A percentile compares a stretch with the other conserved stretches of the same genome.
Evolutionary conservation across 176 grass and related monocot species (phyloP).

Genomic region (Triticum turgidum): DNA sequence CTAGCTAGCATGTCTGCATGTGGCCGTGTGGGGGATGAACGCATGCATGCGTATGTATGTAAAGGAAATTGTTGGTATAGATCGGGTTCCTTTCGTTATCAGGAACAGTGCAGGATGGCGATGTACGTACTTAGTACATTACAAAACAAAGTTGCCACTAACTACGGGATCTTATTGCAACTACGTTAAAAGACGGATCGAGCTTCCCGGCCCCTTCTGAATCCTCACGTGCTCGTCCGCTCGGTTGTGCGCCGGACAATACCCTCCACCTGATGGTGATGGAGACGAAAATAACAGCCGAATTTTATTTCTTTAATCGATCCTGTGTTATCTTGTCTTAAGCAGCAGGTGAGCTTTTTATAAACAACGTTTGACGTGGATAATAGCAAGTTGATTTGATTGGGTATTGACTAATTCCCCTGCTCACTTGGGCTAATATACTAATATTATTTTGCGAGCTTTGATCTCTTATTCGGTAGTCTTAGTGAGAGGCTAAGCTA

Average conservation of each 20-base stretch:
- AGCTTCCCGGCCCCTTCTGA: conserved; percentile 37
- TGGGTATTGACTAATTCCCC: not conserved
- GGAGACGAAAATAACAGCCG: conserved; percentile 22
- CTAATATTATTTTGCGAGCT: too few relatives aligned
- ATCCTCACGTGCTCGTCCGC: conserved; percentile 11
- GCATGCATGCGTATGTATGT: not conserved
- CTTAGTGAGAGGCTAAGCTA: too few relatives aligned
- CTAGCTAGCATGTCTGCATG: too few relatives aligned
- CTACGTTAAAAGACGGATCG: not conserved
- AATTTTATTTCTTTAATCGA: conserved; percentile 8
- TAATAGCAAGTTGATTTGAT: not conserved
- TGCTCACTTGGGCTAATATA: not conserved
- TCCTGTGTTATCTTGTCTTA: not conserved
- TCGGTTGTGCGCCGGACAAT: not conserved
- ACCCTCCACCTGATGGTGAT: not conserved
- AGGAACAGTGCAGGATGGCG: not conserved
- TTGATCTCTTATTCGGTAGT: too few relatives aligned
- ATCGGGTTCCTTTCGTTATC: conserved; percentile 5
- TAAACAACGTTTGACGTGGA: not conserved
- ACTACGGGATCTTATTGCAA: not conserved
- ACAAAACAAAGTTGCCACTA: not conserved
- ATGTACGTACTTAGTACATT: not conserved
- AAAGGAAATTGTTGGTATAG: not conserved
- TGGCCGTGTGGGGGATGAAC: too few relatives aligned
- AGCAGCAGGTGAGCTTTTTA: not conserved